These are phyloP conservation scores for Backusella macrospora DNA, from an alignment of 192 early-diverging fungal species.

Conservation along the genomic window DNA sequence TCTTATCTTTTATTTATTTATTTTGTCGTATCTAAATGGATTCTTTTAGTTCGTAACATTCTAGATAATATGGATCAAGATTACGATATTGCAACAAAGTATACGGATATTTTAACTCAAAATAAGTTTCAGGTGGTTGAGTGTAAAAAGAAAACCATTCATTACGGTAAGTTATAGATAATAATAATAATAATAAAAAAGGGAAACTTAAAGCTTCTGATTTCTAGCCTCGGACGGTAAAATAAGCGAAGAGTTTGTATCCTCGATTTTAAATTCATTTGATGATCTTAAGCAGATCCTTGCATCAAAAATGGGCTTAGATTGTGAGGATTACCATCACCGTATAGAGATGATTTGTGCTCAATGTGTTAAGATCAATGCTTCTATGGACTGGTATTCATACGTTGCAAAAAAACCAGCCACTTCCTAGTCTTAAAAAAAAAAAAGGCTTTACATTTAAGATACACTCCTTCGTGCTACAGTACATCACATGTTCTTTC, in stretches of 20 bases:
- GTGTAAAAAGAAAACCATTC: slow-evolving; percentile 19
- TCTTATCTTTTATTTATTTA: background rate
- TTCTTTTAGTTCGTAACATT: slow-evolving; percentile 20
- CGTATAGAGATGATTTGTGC: slow-evolving; percentile 25
- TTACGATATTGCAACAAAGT: slow-evolving; percentile 21
- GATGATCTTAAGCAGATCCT: slow-evolving; percentile 1
- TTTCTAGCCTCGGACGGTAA: slow-evolving; percentile 19
- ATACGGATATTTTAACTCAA: background rate
- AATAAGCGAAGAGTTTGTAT: slow-evolving; percentile 15
- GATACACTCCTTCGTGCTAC: background rate
- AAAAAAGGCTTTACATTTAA: background rate
- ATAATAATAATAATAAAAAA: background rate
- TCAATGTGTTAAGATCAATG: slow-evolving; percentile 24
- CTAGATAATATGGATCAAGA: background rate
- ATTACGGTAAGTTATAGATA: slow-evolving; percentile 21
- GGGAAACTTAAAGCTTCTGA: background rate
- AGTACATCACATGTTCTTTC: background rate
- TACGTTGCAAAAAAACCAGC: background rate
- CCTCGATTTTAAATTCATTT: slow-evolving; percentile 13
- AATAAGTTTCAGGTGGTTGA: slow-evolving; percentile 21
- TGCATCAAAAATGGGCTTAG: slow-evolving; percentile 20
- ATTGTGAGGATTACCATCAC: slow-evolving; percentile 20
- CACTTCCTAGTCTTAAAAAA: background rate
- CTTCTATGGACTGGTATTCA: slow-evolving; percentile 21
- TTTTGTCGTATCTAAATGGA: slow-evolving; percentile 6